Base-by-base conservation (phyloP, 2,329 filamentous ascomycete genomes). In the Claviceps fusiformis region DNA sequence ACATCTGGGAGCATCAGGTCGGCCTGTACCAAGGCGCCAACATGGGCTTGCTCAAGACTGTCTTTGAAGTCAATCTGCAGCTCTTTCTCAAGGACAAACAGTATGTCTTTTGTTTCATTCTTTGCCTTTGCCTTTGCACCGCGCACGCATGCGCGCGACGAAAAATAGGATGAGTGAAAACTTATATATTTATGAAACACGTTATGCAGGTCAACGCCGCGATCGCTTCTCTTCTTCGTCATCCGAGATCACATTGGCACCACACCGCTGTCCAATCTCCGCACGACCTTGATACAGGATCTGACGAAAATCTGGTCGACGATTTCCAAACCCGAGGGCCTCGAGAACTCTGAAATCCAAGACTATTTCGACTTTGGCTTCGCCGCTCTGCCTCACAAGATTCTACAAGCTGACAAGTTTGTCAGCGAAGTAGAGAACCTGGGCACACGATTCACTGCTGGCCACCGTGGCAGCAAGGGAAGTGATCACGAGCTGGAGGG, bases 311-410 rank as follows among this genome's bases (percentile, higher is more conserved):
- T 98, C 63, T 98, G 93, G 93, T 80, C 86, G 3, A 87, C 89
- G 51, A 85, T 98, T 58, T 91, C 91, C 45, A 98, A 98, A 68
- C 93, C 93, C 4, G 73, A 83, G 37, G 92, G 92, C 0, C 78
- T 97, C 55, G 93, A 98, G 67, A 83, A 83, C 61, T 92, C 92
- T 24, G 83, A 79, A 56, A 97, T 98, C 60, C 88, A 93, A 63
- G 92, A 98, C 67, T 98, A 97, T 73, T 98, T 98, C 65, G 93
- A 98, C 72, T 97, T 98, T 70, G 91, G 90, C 54, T 98, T 98
- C 66, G 89, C 91, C 50, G 90, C 92, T 0, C 79, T 98, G 27
- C 93, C 93, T 4, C 93, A 98, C 76, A 98, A 98, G 75, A 90
- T 95, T 58, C 79, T 97, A 54, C 92, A 97, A 67, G 90, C 88